Conservation (phyloP, 768 basidiomycete species). For the Amanita polypyramis region DNA sequence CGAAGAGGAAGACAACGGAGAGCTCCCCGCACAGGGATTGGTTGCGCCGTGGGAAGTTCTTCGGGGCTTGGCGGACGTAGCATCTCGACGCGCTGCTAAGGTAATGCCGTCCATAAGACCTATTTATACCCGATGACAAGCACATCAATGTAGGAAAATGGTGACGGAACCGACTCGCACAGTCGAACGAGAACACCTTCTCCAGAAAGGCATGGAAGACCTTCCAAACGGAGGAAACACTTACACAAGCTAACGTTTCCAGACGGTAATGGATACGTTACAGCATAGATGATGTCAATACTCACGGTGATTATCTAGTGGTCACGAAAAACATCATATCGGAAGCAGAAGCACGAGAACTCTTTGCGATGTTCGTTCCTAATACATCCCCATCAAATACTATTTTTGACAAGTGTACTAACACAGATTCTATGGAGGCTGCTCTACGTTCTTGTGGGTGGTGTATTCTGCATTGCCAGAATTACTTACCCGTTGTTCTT, state of each 20-base stretch:
- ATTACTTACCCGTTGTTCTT: conserved; percentile 3
- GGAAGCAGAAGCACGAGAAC: conserved; percentile 74
- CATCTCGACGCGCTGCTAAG: conserved; percentile 69
- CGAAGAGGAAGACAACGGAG: conserved; percentile 77
- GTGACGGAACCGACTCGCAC: conserved; percentile 64
- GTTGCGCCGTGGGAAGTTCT: conserved; percentile 85
- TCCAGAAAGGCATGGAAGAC: conserved; percentile 58
- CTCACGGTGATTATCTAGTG: conserved; percentile 31
- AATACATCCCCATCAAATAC: conserved; percentile 4
- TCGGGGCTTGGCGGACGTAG: conserved; percentile 71
- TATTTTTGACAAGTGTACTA: conserved; percentile 6
- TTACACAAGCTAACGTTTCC: conserved; percentile 62
- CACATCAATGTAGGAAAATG: conserved; percentile 49
- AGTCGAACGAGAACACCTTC: conserved; percentile 69
- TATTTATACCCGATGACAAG: conserved; percentile 8
- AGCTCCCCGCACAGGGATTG: conserved; percentile 70
- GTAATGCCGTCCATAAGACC: conserved; percentile 24
- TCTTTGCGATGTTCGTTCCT: conserved; percentile 67
- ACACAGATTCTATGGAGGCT: conserved; percentile 82
- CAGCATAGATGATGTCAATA: not conserved
- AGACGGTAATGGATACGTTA: conserved; percentile 42
- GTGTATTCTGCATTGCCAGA: not conserved
- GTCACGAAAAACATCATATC: conserved; percentile 77
- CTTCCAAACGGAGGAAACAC: conserved; percentile 62
- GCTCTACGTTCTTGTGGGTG: conserved; percentile 64